Percentiles rank a stretch among this genome's conserved stretches.
Evolutionary conservation across 1,139 yeast genomes (phyloP).

Genomic region (Chernovozyma sophiae-reginae): DNA sequence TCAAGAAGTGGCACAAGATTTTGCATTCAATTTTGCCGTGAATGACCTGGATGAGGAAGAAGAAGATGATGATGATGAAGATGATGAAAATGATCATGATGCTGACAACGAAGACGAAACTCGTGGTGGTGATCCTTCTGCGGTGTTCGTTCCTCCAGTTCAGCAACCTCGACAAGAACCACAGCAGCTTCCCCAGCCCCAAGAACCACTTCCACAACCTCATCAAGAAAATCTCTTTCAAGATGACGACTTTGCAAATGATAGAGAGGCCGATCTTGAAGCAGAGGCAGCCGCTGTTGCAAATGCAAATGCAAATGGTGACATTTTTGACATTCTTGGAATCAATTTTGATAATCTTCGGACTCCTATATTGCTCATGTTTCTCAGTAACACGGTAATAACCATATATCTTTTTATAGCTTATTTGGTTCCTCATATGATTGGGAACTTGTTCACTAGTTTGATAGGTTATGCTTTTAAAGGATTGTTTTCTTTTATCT

Average conservation of each 20-base stretch:
- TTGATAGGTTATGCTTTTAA: slow-evolving; percentile 2
- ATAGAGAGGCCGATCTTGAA: slow-evolving; percentile 10
- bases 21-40: slow-evolving; percentile 4
- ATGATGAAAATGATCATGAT: slow-evolving; percentile 7
- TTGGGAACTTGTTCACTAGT: slow-evolving; percentile 28
- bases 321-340: slow-evolving; percentile 35
- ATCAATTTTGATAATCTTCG: slow-evolving; percentile 26
- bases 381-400: slow-evolving; percentile 39
- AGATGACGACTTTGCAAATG: slow-evolving; percentile 1
- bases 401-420: slow-evolving; percentile 41
- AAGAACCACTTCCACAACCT: not conserved
- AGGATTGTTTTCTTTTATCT: slow-evolving; percentile 8
- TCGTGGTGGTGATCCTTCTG: too few relatives aligned
- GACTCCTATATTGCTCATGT: slow-evolving; percentile 35
- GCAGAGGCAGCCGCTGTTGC: slow-evolving; percentile 11
- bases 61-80: not conserved
- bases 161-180: too few relatives aligned
- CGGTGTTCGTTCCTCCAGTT: too few relatives aligned
- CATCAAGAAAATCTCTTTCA: not conserved
- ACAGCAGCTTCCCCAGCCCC: too few relatives aligned
- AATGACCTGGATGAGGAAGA: slow-evolving; percentile 1
- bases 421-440: slow-evolving; percentile 52
- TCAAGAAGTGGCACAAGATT: not conserved
- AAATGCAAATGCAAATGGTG: slow-evolving; percentile 11
- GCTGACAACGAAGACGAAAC: too few relatives aligned